A percentile compares a stretch with the other conserved stretches of the same genome.
phyloP scores from a whole-genome alignment of 2,329 filamentous ascomycete genomes.

The Ophiostoma triangulosporum region DNA sequence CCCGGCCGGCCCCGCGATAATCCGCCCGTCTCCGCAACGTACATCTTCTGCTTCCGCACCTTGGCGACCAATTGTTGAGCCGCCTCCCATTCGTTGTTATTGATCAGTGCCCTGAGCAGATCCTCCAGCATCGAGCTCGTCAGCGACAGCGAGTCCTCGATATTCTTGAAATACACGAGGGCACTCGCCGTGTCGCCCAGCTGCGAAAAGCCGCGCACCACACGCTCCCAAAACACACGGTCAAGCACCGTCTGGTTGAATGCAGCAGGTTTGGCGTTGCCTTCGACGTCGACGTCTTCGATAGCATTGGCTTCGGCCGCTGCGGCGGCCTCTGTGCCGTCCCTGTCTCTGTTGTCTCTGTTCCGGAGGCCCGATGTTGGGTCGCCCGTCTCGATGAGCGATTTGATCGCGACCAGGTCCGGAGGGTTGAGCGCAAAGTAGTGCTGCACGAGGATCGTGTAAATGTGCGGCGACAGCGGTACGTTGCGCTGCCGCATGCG shows the following conservation, averaged over 20 bases:
- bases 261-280: too few species aligned
- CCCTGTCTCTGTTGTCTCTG: background rate
- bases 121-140: constrained; percentile 30
- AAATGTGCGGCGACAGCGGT: constrained; percentile 49
- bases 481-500: constrained; percentile 45
- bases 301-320: too few species aligned
- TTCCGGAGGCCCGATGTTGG: background rate
- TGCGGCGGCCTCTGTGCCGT: background rate
- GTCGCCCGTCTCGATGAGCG: constrained; percentile 40
- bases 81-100: constrained; percentile 12
- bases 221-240: constrained; percentile 54
- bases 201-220: constrained; percentile 52
- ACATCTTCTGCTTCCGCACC: constrained; percentile 16
- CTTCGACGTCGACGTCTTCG: background rate
- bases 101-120: constrained; percentile 24
- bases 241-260: constrained; percentile 27
- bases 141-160: constrained; percentile 26
- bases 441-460: constrained; percentile 58
- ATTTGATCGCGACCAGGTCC: constrained; percentile 44
- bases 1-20: constrained; percentile 11
- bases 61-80: constrained; percentile 18
- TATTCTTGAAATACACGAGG: constrained; percentile 33
- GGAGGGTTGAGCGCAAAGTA: constrained; percentile 48
- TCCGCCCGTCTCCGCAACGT: constrained; percentile 11
- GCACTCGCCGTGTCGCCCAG: constrained; percentile 36